A percentile compares a stretch with the other conserved stretches of the same genome.
phyloP scores from a whole-genome alignment of 2,329 filamentous ascomycete genomes.

The Calonectria leucothoes region DNA sequence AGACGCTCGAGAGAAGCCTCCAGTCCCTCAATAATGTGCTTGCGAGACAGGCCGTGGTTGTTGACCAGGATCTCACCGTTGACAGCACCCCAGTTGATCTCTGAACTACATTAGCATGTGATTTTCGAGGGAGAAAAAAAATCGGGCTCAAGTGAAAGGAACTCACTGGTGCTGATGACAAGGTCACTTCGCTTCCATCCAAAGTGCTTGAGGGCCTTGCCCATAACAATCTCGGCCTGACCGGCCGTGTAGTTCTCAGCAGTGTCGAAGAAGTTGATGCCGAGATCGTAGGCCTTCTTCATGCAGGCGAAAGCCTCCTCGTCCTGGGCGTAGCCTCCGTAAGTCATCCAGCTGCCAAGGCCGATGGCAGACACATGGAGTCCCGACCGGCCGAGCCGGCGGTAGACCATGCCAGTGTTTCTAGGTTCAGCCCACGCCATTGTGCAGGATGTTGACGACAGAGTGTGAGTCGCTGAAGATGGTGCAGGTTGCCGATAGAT shows the following conservation, averaged over 20 bases:
- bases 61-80: conserved; percentile 73
- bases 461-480: not conserved
- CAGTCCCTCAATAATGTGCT: conserved; percentile 71
- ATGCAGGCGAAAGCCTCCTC: conserved; percentile 71
- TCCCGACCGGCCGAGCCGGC: conserved; percentile 62
- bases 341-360: conserved; percentile 74
- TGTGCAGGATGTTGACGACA: conserved; percentile 27
- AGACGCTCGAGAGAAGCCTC: conserved; percentile 68
- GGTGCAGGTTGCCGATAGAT: not conserved
- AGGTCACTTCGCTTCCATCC: conserved; percentile 72
- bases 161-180: conserved; percentile 66
- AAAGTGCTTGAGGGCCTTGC: conserved; percentile 69
- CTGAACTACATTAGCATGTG: conserved; percentile 29
- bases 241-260: conserved; percentile 71
- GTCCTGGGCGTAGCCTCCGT: conserved; percentile 73
- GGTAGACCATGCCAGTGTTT: conserved; percentile 58
- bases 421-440: conserved; percentile 59
- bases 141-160: fast-evolving
- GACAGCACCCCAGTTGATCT: conserved; percentile 74
- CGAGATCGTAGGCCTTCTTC: conserved; percentile 70
- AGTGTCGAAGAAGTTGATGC: conserved; percentile 73
- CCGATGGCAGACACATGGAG: conserved; percentile 76
- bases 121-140: too few relatives aligned
- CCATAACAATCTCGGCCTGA: conserved; percentile 73
- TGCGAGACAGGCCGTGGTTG: conserved; percentile 74